Evolutionary conservation across 1,139 yeast species (phyloP), one percentile per base, ranked within the genome.

Genomic region (Wickerhamomyces sp.): DNA sequence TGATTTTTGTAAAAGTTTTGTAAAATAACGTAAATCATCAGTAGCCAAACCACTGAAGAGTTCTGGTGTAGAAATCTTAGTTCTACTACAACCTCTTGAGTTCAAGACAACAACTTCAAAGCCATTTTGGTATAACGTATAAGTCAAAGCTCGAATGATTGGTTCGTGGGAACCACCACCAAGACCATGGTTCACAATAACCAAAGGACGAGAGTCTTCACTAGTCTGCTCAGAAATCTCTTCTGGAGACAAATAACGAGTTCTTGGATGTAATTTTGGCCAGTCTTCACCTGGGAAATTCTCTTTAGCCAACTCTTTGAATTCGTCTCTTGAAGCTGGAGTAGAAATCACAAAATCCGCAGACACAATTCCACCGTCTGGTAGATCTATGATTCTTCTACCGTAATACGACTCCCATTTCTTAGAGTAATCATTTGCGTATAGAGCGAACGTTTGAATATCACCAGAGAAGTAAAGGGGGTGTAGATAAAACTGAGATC

Each of bases 131-230:
- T 62, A 56, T 33, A 68, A 49, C n/a, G 59, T 57, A 27, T 61
- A 59, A 4, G 69, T 62, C 46, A 83, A 62, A 48, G 91, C 81
- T 49, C 96, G 78, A 47, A 90, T 84, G 57, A 90, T 81, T 3
- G 93, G 79, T 61, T 91, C 97, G 56, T 89, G 95, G 23, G 95
- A 84, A 0, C 97, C 96, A 23, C 97, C 97, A 6, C 89, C 91
- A 36, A 91, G 75, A 0, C 97, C 98, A 60, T 91, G 97, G 42
- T 84, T 67, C 7, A 84, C 72, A 27, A 90, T 75, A 33, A 86
- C 75, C 45, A 90, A 67, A 2, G 96, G 96, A 45, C 70, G 75
- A 6, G 67, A 63, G 11, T 69, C 72, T 30, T 68, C 71, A 5
- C 63, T 58, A 30, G 62, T 61, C 2, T 60, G 60, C 6, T 58